These are phyloP conservation scores for Eimeria brunetti DNA, from an alignment of 169 alveolate genomes.

Conservation along the genomic window DNA sequence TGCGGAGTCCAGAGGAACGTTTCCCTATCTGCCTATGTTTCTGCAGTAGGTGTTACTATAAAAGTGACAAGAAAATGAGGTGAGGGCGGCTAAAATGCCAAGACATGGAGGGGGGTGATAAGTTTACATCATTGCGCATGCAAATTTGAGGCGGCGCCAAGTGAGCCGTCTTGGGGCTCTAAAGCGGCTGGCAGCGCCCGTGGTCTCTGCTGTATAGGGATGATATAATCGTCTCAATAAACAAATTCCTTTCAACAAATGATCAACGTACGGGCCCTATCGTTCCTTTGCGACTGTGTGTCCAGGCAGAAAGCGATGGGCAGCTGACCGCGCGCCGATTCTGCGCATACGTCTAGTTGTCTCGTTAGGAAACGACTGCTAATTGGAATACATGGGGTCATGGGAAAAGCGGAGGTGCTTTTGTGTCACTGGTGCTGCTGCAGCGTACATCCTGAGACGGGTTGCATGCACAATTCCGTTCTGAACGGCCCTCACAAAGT, in stretches of 20 bases:
- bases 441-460: slow-evolving; percentile 9
- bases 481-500: neutral
- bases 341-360: slow-evolving; percentile 20
- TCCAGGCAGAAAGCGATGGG: slow-evolving; percentile 23
- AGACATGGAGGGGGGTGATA: neutral
- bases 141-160: slow-evolving; percentile 15
- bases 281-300: neutral
- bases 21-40: neutral
- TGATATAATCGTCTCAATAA: neutral
- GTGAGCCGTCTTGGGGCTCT: slow-evolving; percentile 66
- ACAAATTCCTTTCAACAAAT: neutral
- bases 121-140: neutral
- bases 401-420: neutral
- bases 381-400: neutral
- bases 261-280: neutral
- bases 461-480: slow-evolving; percentile 12
- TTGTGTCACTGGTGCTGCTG: neutral
- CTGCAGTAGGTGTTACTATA: neutral
- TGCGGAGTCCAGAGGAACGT: neutral
- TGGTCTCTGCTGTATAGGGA: neutral
- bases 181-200: neutral
- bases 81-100: neutral
- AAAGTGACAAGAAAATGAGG: neutral
- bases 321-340: slow-evolving; percentile 24
- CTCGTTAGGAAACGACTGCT: neutral